These are phyloP conservation scores for Iris macrosiphon DNA, from an alignment of 106 monocot genomes.

Conservation along the genomic window DNA sequence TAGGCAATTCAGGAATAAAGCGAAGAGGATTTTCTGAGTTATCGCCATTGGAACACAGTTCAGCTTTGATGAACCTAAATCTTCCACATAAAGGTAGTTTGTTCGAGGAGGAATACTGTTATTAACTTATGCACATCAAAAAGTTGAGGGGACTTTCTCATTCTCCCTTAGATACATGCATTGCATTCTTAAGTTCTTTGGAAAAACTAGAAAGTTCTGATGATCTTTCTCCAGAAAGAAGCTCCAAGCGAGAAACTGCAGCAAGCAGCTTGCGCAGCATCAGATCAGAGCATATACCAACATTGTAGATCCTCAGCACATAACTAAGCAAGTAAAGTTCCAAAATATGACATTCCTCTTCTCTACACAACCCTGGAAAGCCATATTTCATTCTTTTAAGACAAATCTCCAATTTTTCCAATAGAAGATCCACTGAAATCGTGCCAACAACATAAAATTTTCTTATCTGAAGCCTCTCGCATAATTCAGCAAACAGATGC, in stretches of 20 bases:
- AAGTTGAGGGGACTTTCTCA: not conserved
- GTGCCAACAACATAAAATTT: constrained; percentile 20
- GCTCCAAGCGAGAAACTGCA: constrained; percentile 31
- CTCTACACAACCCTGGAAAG: constrained; percentile 44
- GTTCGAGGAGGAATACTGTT: constrained; percentile 32
- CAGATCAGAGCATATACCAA: constrained; percentile 10
- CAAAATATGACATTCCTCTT: constrained; percentile 52
- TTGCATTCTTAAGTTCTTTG: constrained; percentile 46
- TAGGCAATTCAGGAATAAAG: constrained; percentile 68
- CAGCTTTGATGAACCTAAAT: constrained; percentile 50
- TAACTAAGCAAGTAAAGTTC: constrained; percentile 56
- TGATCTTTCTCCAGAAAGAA: constrained; percentile 25
- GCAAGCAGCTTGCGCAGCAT: constrained; percentile 31
- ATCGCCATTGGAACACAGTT: constrained; percentile 33
- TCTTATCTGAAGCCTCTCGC: constrained; percentile 31
- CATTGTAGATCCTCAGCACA: constrained; percentile 31
- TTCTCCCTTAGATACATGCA: constrained; percentile 14
- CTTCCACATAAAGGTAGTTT: constrained; percentile 26
- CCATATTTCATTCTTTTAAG: constrained; percentile 46
- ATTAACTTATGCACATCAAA: constrained; percentile 32
- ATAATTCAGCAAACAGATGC: constrained; percentile 40
- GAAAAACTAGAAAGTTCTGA: constrained; percentile 43
- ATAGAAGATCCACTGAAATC: constrained; percentile 33
- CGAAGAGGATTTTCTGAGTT: constrained; percentile 59
- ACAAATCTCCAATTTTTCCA: constrained; percentile 38